These are phyloP conservation scores for Alternaria burnsii DNA, from an alignment of 2,329 filamentous ascomycete genomes.

Conservation along the genomic window DNA sequence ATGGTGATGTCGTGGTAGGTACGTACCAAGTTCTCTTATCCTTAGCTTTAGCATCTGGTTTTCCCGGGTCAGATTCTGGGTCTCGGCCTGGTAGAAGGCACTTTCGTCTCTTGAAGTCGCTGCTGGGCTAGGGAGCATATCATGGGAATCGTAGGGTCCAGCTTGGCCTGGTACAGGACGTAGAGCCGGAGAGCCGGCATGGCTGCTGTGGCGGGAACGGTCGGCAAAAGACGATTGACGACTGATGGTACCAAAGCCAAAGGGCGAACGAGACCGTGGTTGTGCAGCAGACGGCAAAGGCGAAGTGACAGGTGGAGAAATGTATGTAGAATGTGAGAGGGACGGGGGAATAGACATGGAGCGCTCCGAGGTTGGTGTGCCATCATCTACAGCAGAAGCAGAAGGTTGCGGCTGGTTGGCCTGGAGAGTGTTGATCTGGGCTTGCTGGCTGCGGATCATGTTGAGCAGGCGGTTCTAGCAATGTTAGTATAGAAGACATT, in stretches of 20 bases:
- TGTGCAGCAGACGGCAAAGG: slow-evolving; percentile 59
- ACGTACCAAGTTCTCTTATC: slow-evolving; percentile 74
- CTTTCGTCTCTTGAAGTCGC: slow-evolving; percentile 68
- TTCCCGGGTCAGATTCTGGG: slow-evolving; percentile 77
- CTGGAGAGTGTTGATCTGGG: slow-evolving; percentile 70
- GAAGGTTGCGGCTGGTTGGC: slow-evolving; percentile 51
- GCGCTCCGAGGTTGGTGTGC: slow-evolving; percentile 58
- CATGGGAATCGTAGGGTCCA: slow-evolving; percentile 60
- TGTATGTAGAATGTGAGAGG: slow-evolving; percentile 27
- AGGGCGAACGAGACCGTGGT: slow-evolving; percentile 49
- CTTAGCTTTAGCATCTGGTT: slow-evolving; percentile 83
- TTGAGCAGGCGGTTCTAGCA: slow-evolving; percentile 75
- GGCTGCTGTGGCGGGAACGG: slow-evolving; percentile 50
- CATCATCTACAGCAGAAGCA: slow-evolving; percentile 61
- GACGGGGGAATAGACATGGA: slow-evolving; percentile 54
- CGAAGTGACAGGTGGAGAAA: slow-evolving; percentile 45
- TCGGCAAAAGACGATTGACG: slow-evolving; percentile 55
- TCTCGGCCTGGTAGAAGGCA: slow-evolving; percentile 83
- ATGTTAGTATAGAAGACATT: neutral
- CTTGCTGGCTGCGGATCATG: slow-evolving; percentile 79
- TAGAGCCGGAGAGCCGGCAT: slow-evolving; percentile 55
- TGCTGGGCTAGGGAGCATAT: slow-evolving; percentile 65
- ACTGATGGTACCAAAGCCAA: slow-evolving; percentile 49
- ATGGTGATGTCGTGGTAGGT: neutral
- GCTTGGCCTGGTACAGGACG: slow-evolving; percentile 62